Conservation (phyloP, 2,329 filamentous ascomycete genomes). For the Delphinella strobiligena region DNA sequence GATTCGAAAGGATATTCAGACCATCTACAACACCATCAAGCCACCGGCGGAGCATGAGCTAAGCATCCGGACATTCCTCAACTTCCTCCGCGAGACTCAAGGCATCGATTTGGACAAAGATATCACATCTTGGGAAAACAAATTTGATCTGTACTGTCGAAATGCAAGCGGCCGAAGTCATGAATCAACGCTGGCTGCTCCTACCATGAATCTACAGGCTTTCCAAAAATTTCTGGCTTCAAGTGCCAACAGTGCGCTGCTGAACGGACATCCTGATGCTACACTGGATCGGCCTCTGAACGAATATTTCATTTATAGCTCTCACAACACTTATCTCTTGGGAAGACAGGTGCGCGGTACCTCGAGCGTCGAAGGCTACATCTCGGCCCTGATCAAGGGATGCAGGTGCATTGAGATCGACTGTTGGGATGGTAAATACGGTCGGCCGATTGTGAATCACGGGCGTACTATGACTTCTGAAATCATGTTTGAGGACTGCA, state of each 20-base stretch:
- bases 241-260: constrained; percentile 54
- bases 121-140: constrained; percentile 52
- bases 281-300: constrained; percentile 74
- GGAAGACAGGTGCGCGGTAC: constrained; percentile 81
- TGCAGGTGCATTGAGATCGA: constrained; percentile 96
- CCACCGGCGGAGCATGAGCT: constrained; percentile 44
- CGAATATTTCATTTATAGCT: constrained; percentile 97
- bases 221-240: constrained; percentile 71
- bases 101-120: constrained; percentile 62
- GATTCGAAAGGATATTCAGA: constrained; percentile 66
- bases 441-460: constrained; percentile 80
- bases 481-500: constrained; percentile 82
- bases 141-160: constrained; percentile 56
- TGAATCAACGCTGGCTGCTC: constrained; percentile 1
- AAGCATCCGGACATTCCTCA: constrained; percentile 59
- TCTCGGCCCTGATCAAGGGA: constrained; percentile 72
- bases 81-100: constrained; percentile 64
- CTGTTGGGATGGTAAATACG: constrained; percentile 90
- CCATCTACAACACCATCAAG: constrained; percentile 53
- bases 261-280: constrained; percentile 19
- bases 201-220: constrained; percentile 61
- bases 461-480: constrained; percentile 80
- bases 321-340: constrained; percentile 93
- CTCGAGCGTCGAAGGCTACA: constrained; percentile 92
- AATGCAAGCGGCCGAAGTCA: constrained; percentile 27